Evolutionary conservation across 2,329 filamentous ascomycete species (phyloP).

Genomic region (Falciphora oryzae): DNA sequence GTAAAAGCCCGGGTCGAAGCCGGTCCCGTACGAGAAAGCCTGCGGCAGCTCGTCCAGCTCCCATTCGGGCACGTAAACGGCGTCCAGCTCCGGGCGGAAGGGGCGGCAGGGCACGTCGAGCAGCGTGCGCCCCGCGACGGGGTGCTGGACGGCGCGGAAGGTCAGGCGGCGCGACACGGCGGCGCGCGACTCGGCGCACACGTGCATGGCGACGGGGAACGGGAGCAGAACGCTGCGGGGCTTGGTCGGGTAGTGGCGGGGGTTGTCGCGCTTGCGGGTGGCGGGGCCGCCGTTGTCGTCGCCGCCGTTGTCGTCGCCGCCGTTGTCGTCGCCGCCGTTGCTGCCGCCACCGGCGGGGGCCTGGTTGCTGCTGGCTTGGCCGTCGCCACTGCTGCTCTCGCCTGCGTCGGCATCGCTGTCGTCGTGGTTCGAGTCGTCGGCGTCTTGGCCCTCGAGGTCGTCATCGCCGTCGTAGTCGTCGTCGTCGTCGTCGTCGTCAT

Average conservation of each 20-base stretch:
- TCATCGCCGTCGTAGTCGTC: background rate
- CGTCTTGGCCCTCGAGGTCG: background rate
- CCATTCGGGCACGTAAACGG: background rate
- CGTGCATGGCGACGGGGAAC: conserved; percentile 3
- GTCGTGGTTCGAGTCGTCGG: background rate
- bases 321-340: no score
- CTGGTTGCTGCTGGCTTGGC: no score
- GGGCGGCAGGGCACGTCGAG: conserved; percentile 1
- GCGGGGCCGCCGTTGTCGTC: background rate
- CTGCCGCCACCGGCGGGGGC: no score
- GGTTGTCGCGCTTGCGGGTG: background rate
- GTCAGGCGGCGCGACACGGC: background rate
- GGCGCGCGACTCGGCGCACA: conserved; percentile 3
- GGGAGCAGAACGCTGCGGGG: background rate
- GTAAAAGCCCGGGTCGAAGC: background rate
- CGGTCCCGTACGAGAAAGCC: background rate
- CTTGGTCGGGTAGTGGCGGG: background rate
- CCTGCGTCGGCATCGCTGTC: background rate
- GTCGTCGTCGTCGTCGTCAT: background rate
- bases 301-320: no score
- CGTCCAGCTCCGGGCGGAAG: conserved; percentile 1
- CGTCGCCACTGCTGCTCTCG: no score
- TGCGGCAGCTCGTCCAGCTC: background rate
- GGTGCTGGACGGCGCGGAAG: background rate
- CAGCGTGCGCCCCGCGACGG: background rate